Base-by-base conservation (phyloP, 176 grass and related monocot genomes). In the Secale cereale region DNA sequence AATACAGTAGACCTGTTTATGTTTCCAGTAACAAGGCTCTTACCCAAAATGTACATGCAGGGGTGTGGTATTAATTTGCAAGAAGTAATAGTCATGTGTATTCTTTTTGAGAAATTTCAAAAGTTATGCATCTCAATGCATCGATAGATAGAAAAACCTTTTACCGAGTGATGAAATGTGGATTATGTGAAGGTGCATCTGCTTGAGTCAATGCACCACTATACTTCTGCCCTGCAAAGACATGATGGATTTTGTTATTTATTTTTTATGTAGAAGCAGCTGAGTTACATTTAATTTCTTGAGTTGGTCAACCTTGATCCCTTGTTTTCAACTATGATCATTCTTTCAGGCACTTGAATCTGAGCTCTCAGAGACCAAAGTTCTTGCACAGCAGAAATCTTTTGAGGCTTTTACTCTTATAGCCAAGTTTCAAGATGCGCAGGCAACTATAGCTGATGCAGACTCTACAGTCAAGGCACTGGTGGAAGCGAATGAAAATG, bases 361-460 rank as follows among this genome's bases (percentile, higher is more conserved):
- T 36, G 93, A 98, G 65, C 43, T 94, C 63, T 94, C 64, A 16
- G 86, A 98, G 78, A 86, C 86, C 84, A 92, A 95, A 86, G 46
- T 80, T 82, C 46, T 91, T 69, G 85, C 89, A 10, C 61, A 81
- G 63, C 87, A 95, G 69, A 98, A 95, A 83, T 90, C 90, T 77
- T 88, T 88, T 81, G 97, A 98, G 78, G 88, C 83, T 85, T 90
- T 90, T 61, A 78, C 67, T 81, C 86, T 98, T 83, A 68, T 95
- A 28, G 33, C 45, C 50, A 95, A 92, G 82, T 86, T 98, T 89
- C 87, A 95, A 78, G 93, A 95, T 66, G 91, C 89, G 3, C 92
- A 98, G 83, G 82, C 72, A 88, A 98, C 91, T 78, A 91, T 98
- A 91, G 82, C 65, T 81, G 95, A 98, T 72, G 92, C 92, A 45